Percentiles rank a stretch among this genome's conserved stretches.
phyloP scores from a whole-genome alignment of 2,329 filamentous ascomycete genomes.

The Claviceps sorghi region DNA sequence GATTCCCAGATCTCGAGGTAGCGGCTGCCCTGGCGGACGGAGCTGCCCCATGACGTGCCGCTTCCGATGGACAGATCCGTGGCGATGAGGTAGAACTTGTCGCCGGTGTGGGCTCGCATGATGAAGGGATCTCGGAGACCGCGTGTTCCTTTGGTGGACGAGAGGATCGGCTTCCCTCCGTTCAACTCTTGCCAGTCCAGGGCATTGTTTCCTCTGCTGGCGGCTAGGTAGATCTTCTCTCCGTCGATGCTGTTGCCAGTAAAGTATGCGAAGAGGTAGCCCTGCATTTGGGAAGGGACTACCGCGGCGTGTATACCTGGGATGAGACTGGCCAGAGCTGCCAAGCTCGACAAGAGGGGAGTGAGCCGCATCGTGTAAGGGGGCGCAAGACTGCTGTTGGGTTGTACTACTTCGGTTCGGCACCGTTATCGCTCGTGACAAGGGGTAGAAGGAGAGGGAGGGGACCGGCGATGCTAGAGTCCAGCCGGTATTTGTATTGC shows the following conservation, averaged over 20 bases:
- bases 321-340: neutral
- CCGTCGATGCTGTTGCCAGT: constrained; percentile 1
- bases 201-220: constrained; percentile 1
- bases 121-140: constrained; percentile 1
- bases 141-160: neutral
- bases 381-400: neutral
- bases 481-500: neutral
- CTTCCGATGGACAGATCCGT: constrained; percentile 1
- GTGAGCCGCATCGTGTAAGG: neutral
- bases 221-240: neutral
- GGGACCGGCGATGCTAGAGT: neutral
- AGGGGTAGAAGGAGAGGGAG: neutral
- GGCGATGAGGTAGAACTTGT: constrained; percentile 1
- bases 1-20: constrained; percentile 2
- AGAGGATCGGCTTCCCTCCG: neutral
- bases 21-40: neutral
- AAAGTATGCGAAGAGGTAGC: constrained; percentile 1
- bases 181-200: neutral
- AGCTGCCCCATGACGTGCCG: neutral
- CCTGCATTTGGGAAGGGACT: neutral
- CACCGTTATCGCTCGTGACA: neutral
- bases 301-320: neutral
- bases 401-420: neutral
- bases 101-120: constrained; percentile 1
- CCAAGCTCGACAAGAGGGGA: neutral